Evolutionary conservation across 768 basidiomycete species (phyloP), one percentile per base, ranked within the genome.

Genomic region (Tulasnella sp.): DNA sequence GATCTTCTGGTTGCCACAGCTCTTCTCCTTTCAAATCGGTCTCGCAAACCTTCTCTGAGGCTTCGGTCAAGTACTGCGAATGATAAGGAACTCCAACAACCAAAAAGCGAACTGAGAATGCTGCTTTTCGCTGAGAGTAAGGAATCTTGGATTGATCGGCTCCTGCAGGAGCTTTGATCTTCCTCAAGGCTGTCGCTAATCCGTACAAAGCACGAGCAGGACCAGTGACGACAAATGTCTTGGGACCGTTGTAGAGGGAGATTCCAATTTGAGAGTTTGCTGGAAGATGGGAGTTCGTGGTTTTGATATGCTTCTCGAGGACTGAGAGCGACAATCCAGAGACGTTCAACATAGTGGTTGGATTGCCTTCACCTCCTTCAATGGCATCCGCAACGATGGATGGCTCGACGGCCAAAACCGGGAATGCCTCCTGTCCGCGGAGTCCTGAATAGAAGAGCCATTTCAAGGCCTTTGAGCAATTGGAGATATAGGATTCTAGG

Each of bases 31-130:
- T 33, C 60, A 63, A 53, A 42, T 39, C 49, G 53, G 83, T 76
- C n/a, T 74, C 65, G 33, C 83, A 65, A 41, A 95, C 67, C 65
- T 79, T 83, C 56, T 89, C 76, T 2, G 88, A 77, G 1, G 79
- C 83, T 25, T 75, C 79, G 15, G 62, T 62, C 48, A 99, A 71
- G 66, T 96, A 93, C 16, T 71, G 69, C 65, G 90, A 92, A 72
- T 99, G 95, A 69, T 91, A 99, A 0, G 95, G 95, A 1, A 91
- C 93, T 47, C 80, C 83, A 61, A 99, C 84, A n/a, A 88, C 83
- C 60, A 99, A 70, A 73, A 98, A 99, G 39, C 95, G 81, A 42
- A 85, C 77, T 37, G 78, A 83, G 66, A 99, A 98, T 4, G 88
- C 84, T 5, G 86, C 81, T 67, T 93, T 93, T 59, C 95, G 77